Evolutionary conservation across 2,329 filamentous ascomycete genomes (phyloP).

Genomic region (Monascus ruber): DNA sequence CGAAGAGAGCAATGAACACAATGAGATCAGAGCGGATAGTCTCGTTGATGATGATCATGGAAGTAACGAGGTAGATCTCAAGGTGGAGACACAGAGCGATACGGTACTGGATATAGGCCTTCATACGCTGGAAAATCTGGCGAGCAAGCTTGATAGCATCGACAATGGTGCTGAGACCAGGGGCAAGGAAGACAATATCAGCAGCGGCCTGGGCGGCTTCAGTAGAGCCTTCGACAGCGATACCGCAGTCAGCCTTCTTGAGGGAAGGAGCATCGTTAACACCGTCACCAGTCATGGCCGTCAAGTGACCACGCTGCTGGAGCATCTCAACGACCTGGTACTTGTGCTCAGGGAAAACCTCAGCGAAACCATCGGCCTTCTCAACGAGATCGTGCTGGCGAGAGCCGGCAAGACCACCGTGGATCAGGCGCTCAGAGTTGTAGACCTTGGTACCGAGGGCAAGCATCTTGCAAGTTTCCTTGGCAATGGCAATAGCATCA

Average conservation of each 20-base stretch:
- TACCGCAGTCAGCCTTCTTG: slow-evolving; percentile 65
- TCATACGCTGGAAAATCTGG: slow-evolving; percentile 69
- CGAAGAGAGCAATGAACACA: slow-evolving; percentile 69
- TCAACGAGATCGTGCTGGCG: slow-evolving; percentile 67
- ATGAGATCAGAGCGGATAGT: slow-evolving; percentile 61
- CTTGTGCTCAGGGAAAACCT: slow-evolving; percentile 67
- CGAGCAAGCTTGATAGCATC: slow-evolving; percentile 62
- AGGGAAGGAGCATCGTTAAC: slow-evolving; percentile 64
- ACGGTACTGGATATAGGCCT: slow-evolving; percentile 66
- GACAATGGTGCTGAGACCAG: slow-evolving; percentile 60
- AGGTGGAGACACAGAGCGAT: slow-evolving; percentile 63
- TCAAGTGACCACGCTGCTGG: slow-evolving; percentile 60
- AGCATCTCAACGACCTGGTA: slow-evolving; percentile 67
- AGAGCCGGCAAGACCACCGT: slow-evolving; percentile 61
- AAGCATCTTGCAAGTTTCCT: slow-evolving; percentile 75
- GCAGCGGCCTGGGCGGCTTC: slow-evolving; percentile 62
- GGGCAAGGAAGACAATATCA: slow-evolving; percentile 64
- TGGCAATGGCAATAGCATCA: slow-evolving; percentile 68
- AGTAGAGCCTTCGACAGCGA: slow-evolving; percentile 60
- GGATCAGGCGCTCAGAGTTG: slow-evolving; percentile 66
- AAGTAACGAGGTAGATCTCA: slow-evolving; percentile 65
- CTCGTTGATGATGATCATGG: slow-evolving; percentile 72
- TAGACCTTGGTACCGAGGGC: slow-evolving; percentile 70
- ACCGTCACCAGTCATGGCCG: slow-evolving; percentile 67
- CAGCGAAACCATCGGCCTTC: slow-evolving; percentile 61